These are phyloP conservation scores for Lathyrus oleraceus DNA, from an alignment of 306 rosid genomes.

Conservation along the genomic window DNA sequence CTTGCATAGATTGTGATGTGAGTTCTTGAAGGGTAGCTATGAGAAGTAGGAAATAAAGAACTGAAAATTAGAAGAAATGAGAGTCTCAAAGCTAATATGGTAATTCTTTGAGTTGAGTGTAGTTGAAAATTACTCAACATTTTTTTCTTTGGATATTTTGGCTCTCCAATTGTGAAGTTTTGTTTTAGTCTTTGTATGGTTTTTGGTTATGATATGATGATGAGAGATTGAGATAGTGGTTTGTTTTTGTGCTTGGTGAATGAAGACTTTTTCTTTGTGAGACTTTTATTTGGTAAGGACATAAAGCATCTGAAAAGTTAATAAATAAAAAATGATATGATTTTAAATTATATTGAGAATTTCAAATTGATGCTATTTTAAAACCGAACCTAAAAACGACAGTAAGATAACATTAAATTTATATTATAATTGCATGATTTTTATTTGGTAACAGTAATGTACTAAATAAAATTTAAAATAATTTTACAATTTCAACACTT, in stretches of 20 bases:
- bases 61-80: conserved; percentile 44
- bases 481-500: too few relatives aligned
- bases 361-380: neutral
- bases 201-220: conserved; percentile 30
- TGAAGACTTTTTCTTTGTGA: conserved; percentile 20
- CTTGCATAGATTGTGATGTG: conserved; percentile 74
- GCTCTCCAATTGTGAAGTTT: conserved; percentile 24
- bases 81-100: conserved; percentile 42
- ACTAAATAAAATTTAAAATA: too few relatives aligned
- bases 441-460: too few relatives aligned
- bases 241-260: conserved; percentile 36
- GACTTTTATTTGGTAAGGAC: neutral
- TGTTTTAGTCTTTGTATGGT: conserved; percentile 42
- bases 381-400: too few relatives aligned
- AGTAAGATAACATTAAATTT: too few relatives aligned
- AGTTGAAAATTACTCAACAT: conserved; percentile 57
- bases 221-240: conserved; percentile 35
- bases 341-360: too few relatives aligned
- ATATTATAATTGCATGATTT: too few relatives aligned
- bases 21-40: conserved; percentile 53
- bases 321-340: too few relatives aligned
- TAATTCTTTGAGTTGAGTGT: conserved; percentile 44
- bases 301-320: neutral
- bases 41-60: conserved; percentile 34
- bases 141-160: conserved; percentile 4